Percentiles rank a stretch among this genome's conserved stretches.
These are phyloP conservation scores for Chernovozyma sophiae-reginae DNA, from an alignment of 1,139 yeast species.

Conservation along the genomic window DNA sequence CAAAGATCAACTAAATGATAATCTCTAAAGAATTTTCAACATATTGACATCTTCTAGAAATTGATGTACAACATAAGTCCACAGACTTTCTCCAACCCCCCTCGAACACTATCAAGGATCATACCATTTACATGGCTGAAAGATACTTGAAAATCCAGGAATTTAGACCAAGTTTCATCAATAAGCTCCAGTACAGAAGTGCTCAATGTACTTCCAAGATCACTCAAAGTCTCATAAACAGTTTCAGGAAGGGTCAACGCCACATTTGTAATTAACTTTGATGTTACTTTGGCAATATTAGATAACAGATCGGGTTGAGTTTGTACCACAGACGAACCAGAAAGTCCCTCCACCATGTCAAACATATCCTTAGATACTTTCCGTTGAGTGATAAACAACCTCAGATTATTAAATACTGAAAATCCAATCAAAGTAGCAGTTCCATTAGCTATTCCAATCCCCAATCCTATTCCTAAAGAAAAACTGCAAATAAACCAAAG, in stretches of 20 bases:
- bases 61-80: constrained; percentile 9
- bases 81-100: constrained; percentile 25
- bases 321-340: not conserved
- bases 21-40: no score
- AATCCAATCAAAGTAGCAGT: constrained; percentile 12
- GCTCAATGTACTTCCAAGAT: not conserved
- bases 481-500: constrained; percentile 30
- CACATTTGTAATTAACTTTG: not conserved
- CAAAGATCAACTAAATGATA: no score
- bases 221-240: not conserved
- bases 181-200: not conserved
- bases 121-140: not conserved
- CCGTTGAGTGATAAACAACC: not conserved
- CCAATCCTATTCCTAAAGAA: constrained; percentile 34
- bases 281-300: not conserved
- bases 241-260: not conserved
- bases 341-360: not conserved
- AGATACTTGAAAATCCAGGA: not conserved
- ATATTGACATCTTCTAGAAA: no score
- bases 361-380: not conserved
- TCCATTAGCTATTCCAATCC: constrained; percentile 25
- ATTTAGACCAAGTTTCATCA: not conserved
- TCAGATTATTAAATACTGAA: constrained; percentile 1
- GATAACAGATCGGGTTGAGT: not conserved
- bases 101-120: constrained; percentile 14